Evolutionary conservation across 2,329 filamentous ascomycete genomes (phyloP).

Genomic region (Whalleya microplaca): DNA sequence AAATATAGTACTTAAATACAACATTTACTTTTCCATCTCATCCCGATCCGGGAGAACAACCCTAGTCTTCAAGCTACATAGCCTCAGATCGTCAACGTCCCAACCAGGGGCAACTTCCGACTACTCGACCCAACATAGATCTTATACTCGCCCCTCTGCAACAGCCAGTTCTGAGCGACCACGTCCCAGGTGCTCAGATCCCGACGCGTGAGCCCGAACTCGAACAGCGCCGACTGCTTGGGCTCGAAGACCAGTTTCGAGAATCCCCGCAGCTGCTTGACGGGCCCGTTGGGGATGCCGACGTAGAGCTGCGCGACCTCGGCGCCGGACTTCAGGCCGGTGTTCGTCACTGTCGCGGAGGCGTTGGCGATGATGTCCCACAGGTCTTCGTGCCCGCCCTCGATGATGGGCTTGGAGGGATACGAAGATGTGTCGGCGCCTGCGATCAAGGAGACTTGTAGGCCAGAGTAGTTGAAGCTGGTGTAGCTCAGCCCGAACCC

Average conservation of each 20-base stretch:
- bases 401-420: conserved; percentile 42
- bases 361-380: conserved; percentile 53
- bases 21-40: too few relatives aligned
- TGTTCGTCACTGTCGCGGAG: conserved; percentile 67
- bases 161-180: conserved; percentile 61
- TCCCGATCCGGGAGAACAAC: neutral
- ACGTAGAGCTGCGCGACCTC: conserved; percentile 68
- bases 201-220: conserved; percentile 59
- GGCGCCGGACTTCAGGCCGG: conserved; percentile 62
- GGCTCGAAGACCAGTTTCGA: conserved; percentile 57
- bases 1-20: too few relatives aligned
- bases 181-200: conserved; percentile 71
- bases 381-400: conserved; percentile 52
- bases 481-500: conserved; percentile 72
- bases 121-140: conserved; percentile 52
- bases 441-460: conserved; percentile 29
- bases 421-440: conserved; percentile 38
- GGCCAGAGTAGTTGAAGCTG: conserved; percentile 61
- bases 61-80: neutral
- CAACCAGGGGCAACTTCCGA: conserved; percentile 47
- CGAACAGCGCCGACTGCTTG: conserved; percentile 52
- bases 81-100: conserved; percentile 33
- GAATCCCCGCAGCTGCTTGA: conserved; percentile 63
- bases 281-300: conserved; percentile 47
- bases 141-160: conserved; percentile 49